Percentiles rank a stretch among this genome's conserved stretches.
Evolutionary conservation across 805 yeast species (phyloP).

Genomic region (Starmerella kuoi): DNA sequence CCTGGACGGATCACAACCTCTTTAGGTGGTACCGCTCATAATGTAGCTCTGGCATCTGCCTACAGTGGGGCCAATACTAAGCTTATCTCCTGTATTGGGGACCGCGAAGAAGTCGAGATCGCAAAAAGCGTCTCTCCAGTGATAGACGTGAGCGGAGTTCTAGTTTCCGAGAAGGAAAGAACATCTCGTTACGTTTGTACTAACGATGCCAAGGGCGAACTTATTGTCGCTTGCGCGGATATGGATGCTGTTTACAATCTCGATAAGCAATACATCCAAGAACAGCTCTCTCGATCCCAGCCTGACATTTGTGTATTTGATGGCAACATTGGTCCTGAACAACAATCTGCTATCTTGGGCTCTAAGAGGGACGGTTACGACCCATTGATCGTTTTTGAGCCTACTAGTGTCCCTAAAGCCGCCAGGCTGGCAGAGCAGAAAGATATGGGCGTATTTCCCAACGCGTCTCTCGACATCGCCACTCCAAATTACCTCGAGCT

Average conservation of each 20-base stretch:
- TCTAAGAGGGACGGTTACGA: slow-evolving; percentile 12
- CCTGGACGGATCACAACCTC: slow-evolving; percentile 49
- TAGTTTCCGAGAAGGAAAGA: slow-evolving; percentile 22
- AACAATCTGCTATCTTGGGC: slow-evolving; percentile 31
- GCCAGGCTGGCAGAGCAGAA: slow-evolving; percentile 33
- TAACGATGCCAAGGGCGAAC: slow-evolving; percentile 49
- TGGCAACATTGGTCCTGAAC: slow-evolving; percentile 40
- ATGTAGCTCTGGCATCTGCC: slow-evolving; percentile 57
- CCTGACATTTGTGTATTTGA: slow-evolving; percentile 30
- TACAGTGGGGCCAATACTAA: slow-evolving; percentile 21
- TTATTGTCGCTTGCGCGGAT: slow-evolving; percentile 70
- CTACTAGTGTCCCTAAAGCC: slow-evolving; percentile 63
- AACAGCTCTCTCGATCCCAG: slow-evolving; percentile 31
- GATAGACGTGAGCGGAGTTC: slow-evolving; percentile 33
- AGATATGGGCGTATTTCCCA: slow-evolving; percentile 37
- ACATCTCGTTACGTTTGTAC: slow-evolving; percentile 69
- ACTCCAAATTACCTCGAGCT: slow-evolving; percentile 67
- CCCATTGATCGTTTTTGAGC: slow-evolving; percentile 43
- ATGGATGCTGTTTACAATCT: slow-evolving; percentile 57
- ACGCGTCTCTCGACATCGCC: slow-evolving; percentile 34
- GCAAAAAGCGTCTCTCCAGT: slow-evolving; percentile 20
- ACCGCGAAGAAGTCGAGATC: slow-evolving; percentile 23
- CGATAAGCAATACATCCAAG: slow-evolving; percentile 33
- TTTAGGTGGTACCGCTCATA: slow-evolving; percentile 78
- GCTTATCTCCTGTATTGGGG: slow-evolving; percentile 18